Conservation (phyloP, 768 basidiomycete genomes). For the Leucocoprinus birnbaumii region DNA sequence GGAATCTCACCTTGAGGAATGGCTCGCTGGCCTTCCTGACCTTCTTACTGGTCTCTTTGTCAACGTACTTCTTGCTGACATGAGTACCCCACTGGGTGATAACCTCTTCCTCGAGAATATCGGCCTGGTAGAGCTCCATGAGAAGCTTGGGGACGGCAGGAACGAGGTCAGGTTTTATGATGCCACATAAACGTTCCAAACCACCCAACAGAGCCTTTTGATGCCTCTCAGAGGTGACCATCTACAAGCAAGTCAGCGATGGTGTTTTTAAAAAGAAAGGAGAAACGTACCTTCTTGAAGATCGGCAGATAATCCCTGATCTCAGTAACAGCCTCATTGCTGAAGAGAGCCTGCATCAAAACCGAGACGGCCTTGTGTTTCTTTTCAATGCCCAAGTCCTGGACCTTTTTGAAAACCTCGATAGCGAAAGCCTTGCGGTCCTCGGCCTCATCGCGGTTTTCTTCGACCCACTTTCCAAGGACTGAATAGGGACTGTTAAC, state of each 20-base stretch:
- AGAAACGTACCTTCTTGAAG: constrained; percentile 65
- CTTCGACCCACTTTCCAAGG: constrained; percentile 84
- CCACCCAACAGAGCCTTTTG: constrained; percentile 95
- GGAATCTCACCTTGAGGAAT: constrained; percentile 72
- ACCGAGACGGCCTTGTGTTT: constrained; percentile 90
- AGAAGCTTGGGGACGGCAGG: constrained; percentile 83
- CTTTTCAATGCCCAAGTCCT: constrained; percentile 89
- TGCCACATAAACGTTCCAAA: constrained; percentile 80
- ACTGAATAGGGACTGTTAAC: constrained; percentile 81
- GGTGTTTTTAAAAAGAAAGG: not conserved
- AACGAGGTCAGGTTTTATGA: constrained; percentile 69
- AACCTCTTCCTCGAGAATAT: constrained; percentile 90
- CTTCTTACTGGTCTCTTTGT: constrained; percentile 93
- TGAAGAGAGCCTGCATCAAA: constrained; percentile 83
- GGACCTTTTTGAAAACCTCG: constrained; percentile 83
- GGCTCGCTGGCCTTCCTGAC: constrained; percentile 95
- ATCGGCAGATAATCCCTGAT: constrained; percentile 64
- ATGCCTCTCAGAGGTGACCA: constrained; percentile 91
- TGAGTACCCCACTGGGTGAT: constrained; percentile 93
- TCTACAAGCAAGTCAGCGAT: constrained; percentile 37
- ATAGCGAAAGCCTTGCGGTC: constrained; percentile 52
- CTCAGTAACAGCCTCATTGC: constrained; percentile 63
- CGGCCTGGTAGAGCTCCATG: constrained; percentile 91
- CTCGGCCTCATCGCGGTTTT: constrained; percentile 50
- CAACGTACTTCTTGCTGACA: constrained; percentile 94